Evolutionary conservation across 495 filamentous ascomycete species (phyloP).

Genomic region (Tuber brumale): DNA sequence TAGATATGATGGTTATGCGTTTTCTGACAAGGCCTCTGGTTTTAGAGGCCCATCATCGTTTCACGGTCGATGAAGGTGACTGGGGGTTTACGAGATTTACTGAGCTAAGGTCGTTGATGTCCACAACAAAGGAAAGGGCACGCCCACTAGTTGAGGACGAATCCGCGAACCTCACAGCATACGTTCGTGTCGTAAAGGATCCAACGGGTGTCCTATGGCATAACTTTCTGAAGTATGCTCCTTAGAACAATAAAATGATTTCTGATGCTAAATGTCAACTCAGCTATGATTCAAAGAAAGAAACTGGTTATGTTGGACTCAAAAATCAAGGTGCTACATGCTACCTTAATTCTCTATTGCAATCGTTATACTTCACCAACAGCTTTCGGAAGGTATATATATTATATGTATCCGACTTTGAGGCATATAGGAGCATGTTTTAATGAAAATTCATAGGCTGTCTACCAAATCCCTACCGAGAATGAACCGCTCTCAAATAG

Average conservation of each 20-base stretch:
- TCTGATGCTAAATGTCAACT: constrained; percentile 32
- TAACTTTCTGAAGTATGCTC: constrained; percentile 76
- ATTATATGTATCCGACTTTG: neutral
- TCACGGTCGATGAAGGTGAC: constrained; percentile 92
- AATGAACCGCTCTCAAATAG: constrained; percentile 77
- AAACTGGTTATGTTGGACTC: constrained; percentile 92
- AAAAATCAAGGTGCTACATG: constrained; percentile 98
- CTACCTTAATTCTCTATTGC: constrained; percentile 94
- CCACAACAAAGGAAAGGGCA: constrained; percentile 54
- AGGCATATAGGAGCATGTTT: constrained; percentile 9
- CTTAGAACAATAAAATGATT: constrained; percentile 5
- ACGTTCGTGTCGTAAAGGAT: constrained; percentile 89
- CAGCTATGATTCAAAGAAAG: constrained; percentile 95
- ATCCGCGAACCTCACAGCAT: constrained; percentile 78
- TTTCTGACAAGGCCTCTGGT: constrained; percentile 13
- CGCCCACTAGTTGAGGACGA: constrained; percentile 85
- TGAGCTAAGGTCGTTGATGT: constrained; percentile 76
- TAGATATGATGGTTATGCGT: constrained; percentile 14
- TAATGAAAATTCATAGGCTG: constrained; percentile 54
- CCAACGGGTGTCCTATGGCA: constrained; percentile 99
- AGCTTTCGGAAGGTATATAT: constrained; percentile 78
- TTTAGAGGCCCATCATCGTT: constrained; percentile 71
- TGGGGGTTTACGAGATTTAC: constrained; percentile 96
- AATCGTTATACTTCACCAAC: constrained; percentile 96
- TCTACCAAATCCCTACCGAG: constrained; percentile 89